These are phyloP conservation scores for Thalassiosira hispida DNA, from an alignment of 352 stramenopile genomes.

Conservation along the genomic window DNA sequence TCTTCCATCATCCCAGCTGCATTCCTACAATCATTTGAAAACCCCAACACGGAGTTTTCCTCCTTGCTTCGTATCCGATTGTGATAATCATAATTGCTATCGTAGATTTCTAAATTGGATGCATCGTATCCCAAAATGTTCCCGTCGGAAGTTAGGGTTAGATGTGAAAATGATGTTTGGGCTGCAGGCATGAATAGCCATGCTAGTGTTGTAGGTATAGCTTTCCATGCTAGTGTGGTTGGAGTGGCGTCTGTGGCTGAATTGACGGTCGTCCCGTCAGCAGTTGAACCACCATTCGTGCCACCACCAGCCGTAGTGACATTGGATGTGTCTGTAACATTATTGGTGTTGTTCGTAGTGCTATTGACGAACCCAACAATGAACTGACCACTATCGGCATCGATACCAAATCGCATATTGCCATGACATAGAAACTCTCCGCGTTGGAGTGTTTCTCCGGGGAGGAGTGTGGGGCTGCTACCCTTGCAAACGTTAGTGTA, in stretches of 20 bases:
- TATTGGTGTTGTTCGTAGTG: background rate
- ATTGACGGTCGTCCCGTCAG: background rate
- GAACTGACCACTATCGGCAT: background rate
- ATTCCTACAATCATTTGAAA: slow-evolving; percentile 13
- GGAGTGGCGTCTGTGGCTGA: background rate
- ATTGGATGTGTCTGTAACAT: background rate
- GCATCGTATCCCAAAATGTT: slow-evolving; percentile 54
- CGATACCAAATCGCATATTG: background rate
- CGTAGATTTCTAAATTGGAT: slow-evolving; percentile 35
- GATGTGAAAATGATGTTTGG: slow-evolving; percentile 14
- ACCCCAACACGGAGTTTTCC: slow-evolving; percentile 12
- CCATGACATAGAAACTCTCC: too few species aligned
- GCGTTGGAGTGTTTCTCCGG: background rate
- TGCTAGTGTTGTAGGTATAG: slow-evolving; percentile 43
- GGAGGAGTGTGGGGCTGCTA: background rate
- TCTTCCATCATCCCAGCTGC: background rate
- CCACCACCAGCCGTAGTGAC: background rate
- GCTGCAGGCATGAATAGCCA: slow-evolving; percentile 30
- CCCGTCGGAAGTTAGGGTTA: slow-evolving; percentile 26
- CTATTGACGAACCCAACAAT: slow-evolving; percentile 6
- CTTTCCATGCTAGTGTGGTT: slow-evolving; percentile 32
- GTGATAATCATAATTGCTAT: slow-evolving; percentile 52
- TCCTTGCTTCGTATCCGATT: slow-evolving; percentile 33
- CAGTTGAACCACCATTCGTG: background rate
- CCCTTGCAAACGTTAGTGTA: background rate